These are phyloP conservation scores for Pythium scleroteichum DNA, from an alignment of 352 stramenopile genomes.

Conservation along the genomic window DNA sequence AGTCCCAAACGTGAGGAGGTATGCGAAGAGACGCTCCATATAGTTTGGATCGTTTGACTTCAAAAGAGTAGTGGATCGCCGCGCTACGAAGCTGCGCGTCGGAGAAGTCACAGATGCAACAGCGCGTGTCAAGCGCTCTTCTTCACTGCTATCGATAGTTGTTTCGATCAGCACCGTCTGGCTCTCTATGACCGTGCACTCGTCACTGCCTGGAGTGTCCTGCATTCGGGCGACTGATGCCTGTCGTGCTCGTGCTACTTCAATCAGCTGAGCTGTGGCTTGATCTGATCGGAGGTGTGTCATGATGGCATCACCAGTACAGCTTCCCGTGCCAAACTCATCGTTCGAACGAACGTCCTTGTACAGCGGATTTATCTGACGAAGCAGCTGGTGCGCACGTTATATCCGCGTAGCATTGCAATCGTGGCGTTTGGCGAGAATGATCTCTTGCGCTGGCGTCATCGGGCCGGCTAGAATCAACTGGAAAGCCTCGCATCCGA, in stretches of 20 bases:
- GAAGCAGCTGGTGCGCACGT: conserved; percentile 6
- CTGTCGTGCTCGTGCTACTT: conserved; percentile 8
- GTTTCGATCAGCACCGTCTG: conserved; percentile 31
- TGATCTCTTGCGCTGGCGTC: conserved; percentile 21
- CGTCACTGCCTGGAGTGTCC: not conserved
- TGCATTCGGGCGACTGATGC: not conserved
- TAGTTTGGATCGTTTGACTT: conserved; percentile 21
- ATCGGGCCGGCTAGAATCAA: conserved; percentile 32
- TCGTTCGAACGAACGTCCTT: not conserved
- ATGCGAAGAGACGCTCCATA: conserved; percentile 27
- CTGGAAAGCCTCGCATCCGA: conserved; percentile 23
- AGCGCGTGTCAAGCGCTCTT: conserved; percentile 11
- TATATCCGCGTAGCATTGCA: conserved; percentile 19
- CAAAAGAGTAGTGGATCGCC: conserved; percentile 10
- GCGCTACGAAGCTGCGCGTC: not conserved
- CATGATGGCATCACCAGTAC: not conserved
- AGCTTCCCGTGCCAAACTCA: not conserved
- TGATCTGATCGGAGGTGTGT: conserved; percentile 5
- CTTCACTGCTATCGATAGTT: not conserved
- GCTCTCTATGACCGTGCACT: conserved; percentile 11
- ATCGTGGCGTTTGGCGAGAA: conserved; percentile 24
- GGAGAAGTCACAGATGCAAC: not conserved
- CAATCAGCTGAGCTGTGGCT: conserved; percentile 1
- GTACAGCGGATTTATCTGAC: conserved; percentile 26
- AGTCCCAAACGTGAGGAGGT: conserved; percentile 27